Evolutionary conservation across 495 filamentous ascomycete species (phyloP), one percentile per base, ranked within the genome.

Genomic region (Penicillium lividum): DNA sequence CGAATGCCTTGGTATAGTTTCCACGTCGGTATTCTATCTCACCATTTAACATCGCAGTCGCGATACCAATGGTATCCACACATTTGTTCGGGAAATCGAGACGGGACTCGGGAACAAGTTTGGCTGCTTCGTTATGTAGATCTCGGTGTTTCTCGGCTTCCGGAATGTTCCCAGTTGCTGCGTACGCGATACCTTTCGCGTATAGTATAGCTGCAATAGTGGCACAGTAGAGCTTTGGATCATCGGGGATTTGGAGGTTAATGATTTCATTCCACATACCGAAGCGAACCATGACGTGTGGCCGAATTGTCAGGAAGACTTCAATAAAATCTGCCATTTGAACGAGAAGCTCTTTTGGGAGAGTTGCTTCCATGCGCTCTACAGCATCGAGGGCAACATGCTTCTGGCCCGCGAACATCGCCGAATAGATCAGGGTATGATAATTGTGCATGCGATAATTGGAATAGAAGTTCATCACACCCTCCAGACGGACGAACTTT

Each of bases 281-380:
- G 43, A 89, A 89, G 1, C 86, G 84, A 27, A 89, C 75, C 28
- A 86, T 69, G 4, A 83, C 80, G 56, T 89, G 86, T 8, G 84
- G 68, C 3, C 84, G 77, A 63, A 87, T 81, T 2, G 79, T 75
- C 40, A 84, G 64, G 62, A 86, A 88, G 0, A 77, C 71, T 61
- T 89, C 86, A 5, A 86, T 65, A 79, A 82, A 89, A 62, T 89
- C 85, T 0, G 84, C 81, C 83, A 88, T 86, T 7, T 80, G 80
- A 0, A 80, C 80, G 0, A 88, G 73, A 5, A 89, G 54, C 0
- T 77, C 72, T 36, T 84, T 80, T 0, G 84, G 75, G 3, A 89
- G 65, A 7, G 79, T 74, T 0, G 60, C 62, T 62, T 88, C 85
- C 52, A 88, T 75, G 9, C 68, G 67, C 4, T 63, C 43, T 1